Base-by-base conservation (phyloP, 2,329 filamentous ascomycete genomes). In the Teratosphaeria destructans region DNA sequence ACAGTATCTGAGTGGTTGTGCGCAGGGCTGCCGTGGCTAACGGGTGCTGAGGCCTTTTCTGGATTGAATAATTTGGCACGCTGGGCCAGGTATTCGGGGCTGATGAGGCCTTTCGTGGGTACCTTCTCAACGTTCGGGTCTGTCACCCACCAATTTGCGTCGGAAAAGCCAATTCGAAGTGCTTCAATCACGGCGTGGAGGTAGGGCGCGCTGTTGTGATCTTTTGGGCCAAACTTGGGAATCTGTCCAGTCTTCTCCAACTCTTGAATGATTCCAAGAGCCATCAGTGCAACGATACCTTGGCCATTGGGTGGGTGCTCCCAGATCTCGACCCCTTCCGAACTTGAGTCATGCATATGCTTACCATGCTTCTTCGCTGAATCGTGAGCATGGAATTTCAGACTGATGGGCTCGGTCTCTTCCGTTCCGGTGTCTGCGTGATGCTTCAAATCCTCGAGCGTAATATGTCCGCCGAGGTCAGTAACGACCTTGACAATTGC, bases 241-340 rank as follows among this genome's bases (percentile, higher is more conserved):
- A 97, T 90, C 67, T 85, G 85, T 47, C 87, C 87, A 16, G 81
- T 78, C 61, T 85, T 83, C 74, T 96, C 90, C 1, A 97, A 81
- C 70, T 92, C 85, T 72, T 96, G 86, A 55, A 99, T 79, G 65
- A 97, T 95, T 1, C 94, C 94, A 0, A 99, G 79, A 0, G 94
- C 89, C 87, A 97, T 96, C 35, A 97, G 78, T 0, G 94, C 94
- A 2, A 97, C 89, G 64, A 97, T 92, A 1, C 94, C 94, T 75
- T 97, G 94, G 0, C 94, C 92, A 68, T 97, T 97, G 8, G 94
- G 94, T 39, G 93, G 92, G 71, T 97, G 93, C 71, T 99, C 94
- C 93, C 93, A 97, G 0, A 99, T 78, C 70, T 95, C 86, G 52
- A 96, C 81, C 10, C 85, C 85, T 12, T 79, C 77, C 4, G 74